Evolutionary conservation across 805 yeast species (phyloP).

Genomic region (baker's yeast (Saccharomyces cerevisiae)): DNA sequence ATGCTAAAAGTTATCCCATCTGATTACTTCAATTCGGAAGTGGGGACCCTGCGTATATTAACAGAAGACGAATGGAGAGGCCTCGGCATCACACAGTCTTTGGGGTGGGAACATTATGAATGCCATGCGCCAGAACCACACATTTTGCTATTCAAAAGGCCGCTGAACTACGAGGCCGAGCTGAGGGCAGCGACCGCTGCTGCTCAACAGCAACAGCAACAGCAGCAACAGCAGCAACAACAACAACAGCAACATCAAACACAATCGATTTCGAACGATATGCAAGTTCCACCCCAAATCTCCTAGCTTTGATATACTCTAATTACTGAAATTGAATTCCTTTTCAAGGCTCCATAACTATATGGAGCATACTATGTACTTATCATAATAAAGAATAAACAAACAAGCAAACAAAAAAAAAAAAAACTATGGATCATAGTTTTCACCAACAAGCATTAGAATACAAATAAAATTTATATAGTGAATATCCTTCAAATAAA

Average conservation of each 20-base stretch:
- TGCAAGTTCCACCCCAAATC: not conserved
- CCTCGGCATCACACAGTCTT: conserved; percentile 89
- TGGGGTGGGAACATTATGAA: conserved; percentile 97
- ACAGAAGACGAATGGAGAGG: conserved; percentile 99
- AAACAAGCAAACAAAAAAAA: not conserved
- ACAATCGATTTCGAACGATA: conserved; percentile 2
- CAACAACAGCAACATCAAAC: conserved; percentile 12
- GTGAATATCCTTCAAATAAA: not conserved
- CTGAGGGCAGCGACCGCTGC: conserved; percentile 28
- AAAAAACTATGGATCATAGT: not conserved
- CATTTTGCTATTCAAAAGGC: conserved; percentile 76
- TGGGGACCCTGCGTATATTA: conserved; percentile 85
- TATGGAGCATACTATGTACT: not conserved
- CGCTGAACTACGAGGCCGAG: conserved; percentile 44
- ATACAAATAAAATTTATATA: not conserved
- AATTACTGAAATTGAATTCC: no score
- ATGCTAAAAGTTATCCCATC: conserved; percentile 91
- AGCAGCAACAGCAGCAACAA: conserved; percentile 13
- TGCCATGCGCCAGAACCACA: conserved; percentile 99
- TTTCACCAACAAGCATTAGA: not conserved
- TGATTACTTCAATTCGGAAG: conserved; percentile 87
- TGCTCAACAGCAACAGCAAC: conserved; percentile 20
- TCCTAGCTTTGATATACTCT: not conserved
- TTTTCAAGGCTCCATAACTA: not conserved
- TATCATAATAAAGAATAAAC: not conserved